Base-by-base conservation (phyloP, 2,329 filamentous ascomycete species). In the Penicillium expansum region DNA sequence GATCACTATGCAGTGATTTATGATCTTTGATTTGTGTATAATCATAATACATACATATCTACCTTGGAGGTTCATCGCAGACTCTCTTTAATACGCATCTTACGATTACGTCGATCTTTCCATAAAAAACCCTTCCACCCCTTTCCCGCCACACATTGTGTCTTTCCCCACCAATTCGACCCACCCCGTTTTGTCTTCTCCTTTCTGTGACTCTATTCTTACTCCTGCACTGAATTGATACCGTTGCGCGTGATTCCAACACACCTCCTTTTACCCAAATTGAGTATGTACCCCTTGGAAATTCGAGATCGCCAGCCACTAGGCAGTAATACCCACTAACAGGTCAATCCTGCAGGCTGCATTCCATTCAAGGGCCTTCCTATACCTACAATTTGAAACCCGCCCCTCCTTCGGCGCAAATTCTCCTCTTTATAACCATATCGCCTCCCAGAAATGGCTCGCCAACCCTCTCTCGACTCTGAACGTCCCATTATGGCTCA, bases 401-500 rank as follows among this genome's bases (percentile, higher is more conserved):
- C 20, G 35, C 42, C 39, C 33, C 41, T 52, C 49, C 57, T 39
- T 35, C 16, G 29, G 22, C 14, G 38, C 29, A 47, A 22, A 32
- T 11, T n/a, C 54, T 45, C 52, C 24, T 43, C 27, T 48, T 47
- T 27, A 43, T 41, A 44, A 38, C 22, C 35, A 41, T 44, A 50
- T n/a, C 35, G 7, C 39, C 20, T 41, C 48, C 44, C 22, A 27
- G 54, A 54, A 32, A 75, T 76, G 73, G 67, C 73, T 51, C 71
- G 74, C 60, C 74, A 74, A 48, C 65, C 67, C 32, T 83, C 80
- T 52, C 69, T 82, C 13, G 81, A 83, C 52, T 83, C 81, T 38
- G 78, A 81, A 64, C 74, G 81, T 53, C 81, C 81, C 48, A 83
- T 83, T 59, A 82, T 83, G 79, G 75, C 79, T 43, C 77, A 78